Evolutionary conservation across 345 rosid genomes (phyloP), one percentile per base, ranked within the genome.

Genomic region (Ceriops tagal): DNA sequence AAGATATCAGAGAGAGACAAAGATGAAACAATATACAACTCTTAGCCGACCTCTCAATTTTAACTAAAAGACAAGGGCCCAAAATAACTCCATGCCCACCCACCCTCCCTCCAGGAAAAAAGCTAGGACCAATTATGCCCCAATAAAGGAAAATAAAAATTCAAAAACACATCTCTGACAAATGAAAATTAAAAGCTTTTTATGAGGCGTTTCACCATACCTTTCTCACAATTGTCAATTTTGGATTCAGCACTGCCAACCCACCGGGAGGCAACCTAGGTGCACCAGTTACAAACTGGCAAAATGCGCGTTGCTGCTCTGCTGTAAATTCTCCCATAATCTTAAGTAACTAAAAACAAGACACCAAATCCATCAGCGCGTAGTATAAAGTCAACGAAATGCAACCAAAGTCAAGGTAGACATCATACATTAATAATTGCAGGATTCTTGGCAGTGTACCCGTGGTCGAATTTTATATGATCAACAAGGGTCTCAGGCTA

Each of bases 251-350:
- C 68, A 90, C 98, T 3, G 98, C 98, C 78, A 92, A 75, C 67
- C 99, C 98, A 66, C 99, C 99, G 37, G 98, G 97, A 56, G 98
- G 99, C 76, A 96, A 89, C 78, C 98, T 82, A 22, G 98, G 98
- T 60, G 98, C 99, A 67, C 99, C 99, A 16, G 99, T 96, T 43
- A 96, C 98, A 78, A 92, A 96, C 53, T 90, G 99, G 81, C 99
- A 96, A 85, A 96, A 96, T 35, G 99, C 87, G 64, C 92, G 88
- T 81, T 92, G 98, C 73, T 89, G 92, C 82, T 96, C 97, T 61
- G 98, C 96, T 74, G 97, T 82, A 71, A 96, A 82, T 74, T 89
- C 98, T 71, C 96, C 99, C 99, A 96, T 92, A 35, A 96, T 92
- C 88, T 92, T 98, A 65, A 96, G 85, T 21, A 96, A 84, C 99